Evolutionary conservation across 768 basidiomycete genomes (phyloP).

Genomic region (Serendipita sp.): DNA sequence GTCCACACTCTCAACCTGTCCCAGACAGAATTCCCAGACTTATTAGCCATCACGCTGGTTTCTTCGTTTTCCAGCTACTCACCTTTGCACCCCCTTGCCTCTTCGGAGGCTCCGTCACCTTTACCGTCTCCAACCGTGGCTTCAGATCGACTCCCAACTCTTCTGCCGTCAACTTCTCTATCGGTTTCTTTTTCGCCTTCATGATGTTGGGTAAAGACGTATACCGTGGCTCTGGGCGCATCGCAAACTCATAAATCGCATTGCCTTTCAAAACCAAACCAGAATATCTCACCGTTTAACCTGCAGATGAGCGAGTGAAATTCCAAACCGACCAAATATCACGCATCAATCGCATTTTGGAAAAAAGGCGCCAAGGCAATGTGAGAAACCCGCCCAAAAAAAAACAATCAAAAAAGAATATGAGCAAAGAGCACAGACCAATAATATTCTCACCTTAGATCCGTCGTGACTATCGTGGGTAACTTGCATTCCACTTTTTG

Average conservation of each 20-base stretch:
- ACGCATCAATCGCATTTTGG: not conserved
- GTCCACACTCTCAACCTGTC: slow-evolving; percentile 65
- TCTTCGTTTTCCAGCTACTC: slow-evolving; percentile 9
- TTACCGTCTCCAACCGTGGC: slow-evolving; percentile 70
- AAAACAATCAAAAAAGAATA: not conserved
- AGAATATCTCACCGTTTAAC: slow-evolving; percentile 43
- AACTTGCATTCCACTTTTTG: slow-evolving; percentile 66
- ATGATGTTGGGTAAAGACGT: slow-evolving; percentile 95
- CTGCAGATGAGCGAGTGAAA: slow-evolving; percentile 21
- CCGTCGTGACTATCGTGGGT: slow-evolving; percentile 82
- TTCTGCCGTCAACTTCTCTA: slow-evolving; percentile 63
- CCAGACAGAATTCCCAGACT: not conserved
- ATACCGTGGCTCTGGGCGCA: slow-evolving; percentile 69
- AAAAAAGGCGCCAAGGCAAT: not conserved
- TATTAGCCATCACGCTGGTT: too few relatives aligned
- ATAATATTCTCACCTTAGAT: slow-evolving; percentile 50
- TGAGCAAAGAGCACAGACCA: not conserved
- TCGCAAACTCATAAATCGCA: slow-evolving; percentile 9
- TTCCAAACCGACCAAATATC: too few relatives aligned
- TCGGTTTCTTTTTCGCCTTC: slow-evolving; percentile 99
- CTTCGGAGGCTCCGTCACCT: slow-evolving; percentile 77
- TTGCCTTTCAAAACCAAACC: not conserved
- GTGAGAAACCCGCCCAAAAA: not conserved
- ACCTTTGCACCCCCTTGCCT: slow-evolving; percentile 87
- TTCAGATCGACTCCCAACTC: slow-evolving; percentile 76